Percentiles rank a stretch among this genome's conserved stretches.
Evolutionary conservation across 306 rosid genomes (phyloP).

Genomic region (Vachellia collinsii): DNA sequence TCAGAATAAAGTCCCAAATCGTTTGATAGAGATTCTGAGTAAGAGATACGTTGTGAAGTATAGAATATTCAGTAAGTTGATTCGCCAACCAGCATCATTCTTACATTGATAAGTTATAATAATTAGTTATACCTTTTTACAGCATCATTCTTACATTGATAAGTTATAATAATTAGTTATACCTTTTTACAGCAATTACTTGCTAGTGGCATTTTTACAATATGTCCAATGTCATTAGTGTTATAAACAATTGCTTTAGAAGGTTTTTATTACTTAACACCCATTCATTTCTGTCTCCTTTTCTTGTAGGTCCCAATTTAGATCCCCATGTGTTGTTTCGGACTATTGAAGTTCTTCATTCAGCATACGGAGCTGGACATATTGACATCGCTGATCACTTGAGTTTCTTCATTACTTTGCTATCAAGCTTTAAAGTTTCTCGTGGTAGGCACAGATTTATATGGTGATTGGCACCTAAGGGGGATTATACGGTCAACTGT

Average conservation of each 20-base stretch:
- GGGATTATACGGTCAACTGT: constrained; percentile 14
- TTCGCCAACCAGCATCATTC: background rate
- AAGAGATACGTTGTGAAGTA: background rate
- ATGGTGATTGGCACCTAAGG: background rate
- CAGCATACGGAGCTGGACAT: constrained; percentile 62
- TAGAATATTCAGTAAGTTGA: background rate
- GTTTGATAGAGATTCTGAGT: background rate
- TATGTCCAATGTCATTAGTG: constrained; percentile 8
- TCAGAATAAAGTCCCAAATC: background rate
- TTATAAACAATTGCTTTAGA: background rate
- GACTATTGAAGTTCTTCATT: constrained; percentile 67
- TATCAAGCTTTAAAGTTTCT: constrained; percentile 57
- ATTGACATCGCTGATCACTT: constrained; percentile 61
- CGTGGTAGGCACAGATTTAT: constrained; percentile 54
- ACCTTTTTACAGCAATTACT: background rate
- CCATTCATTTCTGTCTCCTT: constrained; percentile 14
- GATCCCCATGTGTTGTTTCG: constrained; percentile 57
- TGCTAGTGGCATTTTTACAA: background rate
- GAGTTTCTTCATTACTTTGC: constrained; percentile 72
- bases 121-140: background rate
- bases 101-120: constrained; percentile 1
- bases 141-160: background rate
- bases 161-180: background rate
- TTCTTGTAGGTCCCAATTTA: constrained; percentile 69
- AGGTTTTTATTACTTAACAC: constrained; percentile 18